Evolutionary conservation across 176 grass and related monocot species (phyloP).

Genomic region (Rhynchospora pubera): DNA sequence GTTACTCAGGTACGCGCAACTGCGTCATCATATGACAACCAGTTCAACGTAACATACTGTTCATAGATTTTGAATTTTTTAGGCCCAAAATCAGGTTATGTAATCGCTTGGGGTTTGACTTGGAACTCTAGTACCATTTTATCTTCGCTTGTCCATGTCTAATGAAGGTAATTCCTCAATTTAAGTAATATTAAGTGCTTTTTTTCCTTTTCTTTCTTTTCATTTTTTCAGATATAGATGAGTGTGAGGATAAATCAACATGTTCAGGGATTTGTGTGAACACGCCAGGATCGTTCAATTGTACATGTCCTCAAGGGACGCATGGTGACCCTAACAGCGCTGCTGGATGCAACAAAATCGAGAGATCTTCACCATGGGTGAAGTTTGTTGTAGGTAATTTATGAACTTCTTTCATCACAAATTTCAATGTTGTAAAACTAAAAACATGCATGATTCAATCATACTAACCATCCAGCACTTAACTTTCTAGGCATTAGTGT

Average conservation of each 20-base stretch:
- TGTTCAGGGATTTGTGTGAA: conserved; percentile 46
- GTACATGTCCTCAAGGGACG: conserved; percentile 26
- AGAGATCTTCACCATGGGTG: conserved; percentile 17
- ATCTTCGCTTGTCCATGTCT: too few species aligned
- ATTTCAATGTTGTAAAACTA: too few species aligned
- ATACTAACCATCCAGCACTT: background rate
- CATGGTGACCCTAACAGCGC: conserved; percentile 25
- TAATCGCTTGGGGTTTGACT: too few species aligned
- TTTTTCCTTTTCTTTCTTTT: background rate
- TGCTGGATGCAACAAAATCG: conserved; percentile 21
- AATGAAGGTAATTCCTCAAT: too few species aligned
- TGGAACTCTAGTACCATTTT: too few species aligned
- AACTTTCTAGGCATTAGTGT: conserved; percentile 28
- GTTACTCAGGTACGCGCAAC: too few species aligned
- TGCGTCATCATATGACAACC: too few species aligned
- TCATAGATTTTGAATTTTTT: too few species aligned
- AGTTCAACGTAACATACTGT: too few species aligned
- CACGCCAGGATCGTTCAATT: conserved; percentile 31
- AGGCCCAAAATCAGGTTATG: too few species aligned
- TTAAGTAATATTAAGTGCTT: background rate
- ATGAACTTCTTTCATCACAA: background rate
- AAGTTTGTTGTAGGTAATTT: conserved; percentile 50
- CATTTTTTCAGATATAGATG: conserved; percentile 45
- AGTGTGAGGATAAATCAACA: conserved; percentile 36
- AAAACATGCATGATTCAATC: too few species aligned